These are phyloP conservation scores for Ascochyta koolunga DNA, from an alignment of 2,329 filamentous ascomycete genomes.

Conservation along the genomic window DNA sequence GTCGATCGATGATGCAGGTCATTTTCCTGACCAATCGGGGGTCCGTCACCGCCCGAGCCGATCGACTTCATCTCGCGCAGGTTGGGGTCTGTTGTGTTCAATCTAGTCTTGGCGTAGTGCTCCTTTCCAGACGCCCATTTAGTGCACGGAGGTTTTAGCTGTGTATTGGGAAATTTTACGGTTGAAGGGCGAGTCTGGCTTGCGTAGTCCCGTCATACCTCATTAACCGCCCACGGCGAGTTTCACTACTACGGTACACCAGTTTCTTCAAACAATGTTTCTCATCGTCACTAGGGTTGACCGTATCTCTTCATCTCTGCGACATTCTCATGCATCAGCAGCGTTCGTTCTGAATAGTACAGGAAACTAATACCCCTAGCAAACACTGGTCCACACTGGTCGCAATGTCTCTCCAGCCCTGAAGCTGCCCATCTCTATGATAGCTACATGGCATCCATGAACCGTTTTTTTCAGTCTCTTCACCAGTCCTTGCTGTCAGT, in stretches of 20 bases:
- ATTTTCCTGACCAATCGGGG: slow-evolving; percentile 13
- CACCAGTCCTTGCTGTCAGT: too few relatives aligned
- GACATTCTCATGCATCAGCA: background rate
- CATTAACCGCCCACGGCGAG: background rate
- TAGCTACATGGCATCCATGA: too few relatives aligned
- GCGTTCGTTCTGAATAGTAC: background rate
- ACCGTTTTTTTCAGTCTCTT: too few relatives aligned
- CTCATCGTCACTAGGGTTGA: background rate
- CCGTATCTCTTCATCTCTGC: background rate
- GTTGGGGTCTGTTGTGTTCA: background rate
- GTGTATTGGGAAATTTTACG: background rate
- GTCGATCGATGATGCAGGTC: slow-evolving; percentile 6
- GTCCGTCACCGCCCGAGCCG: slow-evolving; percentile 1
- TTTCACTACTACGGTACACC: background rate
- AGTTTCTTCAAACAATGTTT: background rate
- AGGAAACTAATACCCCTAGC: too few relatives aligned
- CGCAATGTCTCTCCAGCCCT: too few relatives aligned
- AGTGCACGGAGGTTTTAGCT: background rate
- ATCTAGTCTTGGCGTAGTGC: slow-evolving; percentile 1
- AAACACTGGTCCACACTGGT: too few relatives aligned
- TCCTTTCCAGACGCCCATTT: background rate
- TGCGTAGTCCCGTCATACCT: background rate
- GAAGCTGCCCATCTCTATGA: too few relatives aligned
- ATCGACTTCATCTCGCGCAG: slow-evolving; percentile 7
- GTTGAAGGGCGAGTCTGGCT: background rate